These are phyloP conservation scores for Aspergillus neoniger DNA, from an alignment of 2,329 filamentous ascomycete species.

Conservation along the genomic window DNA sequence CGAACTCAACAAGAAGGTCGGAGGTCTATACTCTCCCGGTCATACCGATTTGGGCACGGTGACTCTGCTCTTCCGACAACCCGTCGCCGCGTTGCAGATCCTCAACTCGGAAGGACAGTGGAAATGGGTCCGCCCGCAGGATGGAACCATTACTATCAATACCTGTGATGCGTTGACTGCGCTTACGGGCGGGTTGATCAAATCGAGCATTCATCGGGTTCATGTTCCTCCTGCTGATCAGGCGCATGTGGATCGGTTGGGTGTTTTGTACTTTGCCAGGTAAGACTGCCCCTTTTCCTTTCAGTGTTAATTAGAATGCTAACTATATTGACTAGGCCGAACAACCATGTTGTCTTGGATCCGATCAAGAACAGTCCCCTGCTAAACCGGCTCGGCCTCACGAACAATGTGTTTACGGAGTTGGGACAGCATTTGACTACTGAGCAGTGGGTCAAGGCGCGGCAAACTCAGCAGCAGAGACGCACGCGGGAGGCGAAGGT, in stretches of 20 bases:
- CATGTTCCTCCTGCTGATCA: constrained; percentile 53
- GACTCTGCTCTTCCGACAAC: constrained; percentile 61
- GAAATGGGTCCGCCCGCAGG: constrained; percentile 54
- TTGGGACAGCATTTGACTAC: constrained; percentile 45
- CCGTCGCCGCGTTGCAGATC: constrained; percentile 60
- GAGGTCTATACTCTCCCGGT: constrained; percentile 50
- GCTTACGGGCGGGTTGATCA: constrained; percentile 53
- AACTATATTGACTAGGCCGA: constrained; percentile 30
- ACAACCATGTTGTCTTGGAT: constrained; percentile 46
- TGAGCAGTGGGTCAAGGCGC: constrained; percentile 44
- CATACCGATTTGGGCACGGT: constrained; percentile 61
- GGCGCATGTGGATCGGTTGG: constrained; percentile 46
- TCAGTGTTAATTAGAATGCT: neutral
- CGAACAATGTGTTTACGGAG: constrained; percentile 42
- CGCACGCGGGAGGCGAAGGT: constrained; percentile 37
- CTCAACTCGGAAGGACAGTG: constrained; percentile 51
- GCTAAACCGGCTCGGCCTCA: constrained; percentile 40
- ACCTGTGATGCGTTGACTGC: constrained; percentile 53
- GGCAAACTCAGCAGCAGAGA: constrained; percentile 48
- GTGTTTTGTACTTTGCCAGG: constrained; percentile 52
- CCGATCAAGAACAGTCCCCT: constrained; percentile 43
- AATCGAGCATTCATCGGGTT: constrained; percentile 54
- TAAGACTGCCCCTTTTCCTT: constrained; percentile 9
- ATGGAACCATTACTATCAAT: constrained; percentile 56
- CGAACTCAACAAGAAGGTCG: constrained; percentile 51